These are phyloP conservation scores for Helminthosporium solani DNA, from an alignment of 2,329 filamentous ascomycete genomes.

Conservation along the genomic window DNA sequence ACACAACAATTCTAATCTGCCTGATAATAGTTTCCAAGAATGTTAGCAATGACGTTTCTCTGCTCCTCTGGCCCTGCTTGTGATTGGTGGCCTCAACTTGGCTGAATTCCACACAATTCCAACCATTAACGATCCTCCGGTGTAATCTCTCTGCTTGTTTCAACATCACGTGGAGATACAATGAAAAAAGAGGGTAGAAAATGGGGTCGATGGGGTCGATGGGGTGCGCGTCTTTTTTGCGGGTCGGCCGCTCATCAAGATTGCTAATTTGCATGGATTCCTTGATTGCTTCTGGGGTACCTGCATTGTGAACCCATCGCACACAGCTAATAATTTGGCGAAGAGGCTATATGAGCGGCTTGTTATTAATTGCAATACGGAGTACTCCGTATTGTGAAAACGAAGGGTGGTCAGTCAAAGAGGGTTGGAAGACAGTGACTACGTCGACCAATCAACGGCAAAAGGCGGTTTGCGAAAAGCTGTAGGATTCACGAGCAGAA, in stretches of 20 bases:
- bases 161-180: not conserved
- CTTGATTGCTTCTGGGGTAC: not conserved
- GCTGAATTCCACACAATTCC: not conserved
- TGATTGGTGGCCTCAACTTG: not conserved
- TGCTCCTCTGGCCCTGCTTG: not conserved
- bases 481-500: no score
- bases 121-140: not conserved
- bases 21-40: no score
- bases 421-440: no score
- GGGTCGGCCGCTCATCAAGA: slow-evolving; percentile 7
- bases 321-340: not conserved
- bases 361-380: no score
- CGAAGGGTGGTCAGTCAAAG: no score
- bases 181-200: not conserved
- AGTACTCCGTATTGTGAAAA: no score
- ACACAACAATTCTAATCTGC: no score
- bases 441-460: no score
- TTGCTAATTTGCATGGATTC: slow-evolving; percentile 1
- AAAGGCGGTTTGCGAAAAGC: no score
- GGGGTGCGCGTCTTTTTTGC: slow-evolving; percentile 6
- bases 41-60: no score
- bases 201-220: not conserved
- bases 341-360: no score
- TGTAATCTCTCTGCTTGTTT: not conserved
- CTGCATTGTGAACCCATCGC: not conserved